A percentile compares a stretch with the other conserved stretches of the same genome.
Evolutionary conservation across 1,139 yeast genomes (phyloP).

Genomic region (Taphrina deformans): DNA sequence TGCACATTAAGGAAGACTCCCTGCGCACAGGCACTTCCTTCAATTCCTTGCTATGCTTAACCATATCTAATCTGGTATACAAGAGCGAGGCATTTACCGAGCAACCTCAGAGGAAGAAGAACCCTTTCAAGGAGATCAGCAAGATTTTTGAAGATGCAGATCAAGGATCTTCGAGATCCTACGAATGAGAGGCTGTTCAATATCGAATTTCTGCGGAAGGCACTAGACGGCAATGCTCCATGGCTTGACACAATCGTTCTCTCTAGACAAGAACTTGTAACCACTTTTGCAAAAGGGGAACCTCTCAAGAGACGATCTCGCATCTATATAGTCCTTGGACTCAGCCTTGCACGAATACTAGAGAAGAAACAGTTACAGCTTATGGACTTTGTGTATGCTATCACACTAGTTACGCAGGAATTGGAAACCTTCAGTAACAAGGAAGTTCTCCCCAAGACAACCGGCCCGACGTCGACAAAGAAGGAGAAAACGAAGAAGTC

Average conservation of each 20-base stretch:
- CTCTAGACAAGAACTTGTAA: not conserved
- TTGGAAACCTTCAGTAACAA: not conserved
- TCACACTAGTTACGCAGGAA: constrained; percentile 12
- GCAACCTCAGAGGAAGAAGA: too few relatives aligned
- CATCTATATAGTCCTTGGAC: constrained; percentile 1
- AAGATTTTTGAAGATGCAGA: not conserved
- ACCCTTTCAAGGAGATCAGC: too few relatives aligned
- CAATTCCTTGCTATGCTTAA: too few relatives aligned
- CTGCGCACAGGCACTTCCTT: not conserved
- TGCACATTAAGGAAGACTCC: not conserved
- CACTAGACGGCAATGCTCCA: not conserved
- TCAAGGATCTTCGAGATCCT: not conserved
- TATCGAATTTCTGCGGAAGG: not conserved
- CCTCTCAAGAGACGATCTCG: not conserved
- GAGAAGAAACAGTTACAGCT: constrained; percentile 5
- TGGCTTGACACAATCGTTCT: constrained; percentile 18
- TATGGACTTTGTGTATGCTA: constrained; percentile 12
- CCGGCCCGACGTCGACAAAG: not conserved
- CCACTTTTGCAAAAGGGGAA: not conserved
- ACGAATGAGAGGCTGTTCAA: not conserved
- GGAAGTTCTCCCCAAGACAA: not conserved
- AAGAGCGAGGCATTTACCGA: too few relatives aligned
- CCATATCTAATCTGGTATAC: too few relatives aligned
- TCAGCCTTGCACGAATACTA: constrained; percentile 1
- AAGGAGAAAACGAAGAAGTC: constrained; percentile 6